Percentiles rank a stretch among this genome's conserved stretches.
Conservation (phyloP, 305 asterid species). For the Fraxinus sp. region DNA sequence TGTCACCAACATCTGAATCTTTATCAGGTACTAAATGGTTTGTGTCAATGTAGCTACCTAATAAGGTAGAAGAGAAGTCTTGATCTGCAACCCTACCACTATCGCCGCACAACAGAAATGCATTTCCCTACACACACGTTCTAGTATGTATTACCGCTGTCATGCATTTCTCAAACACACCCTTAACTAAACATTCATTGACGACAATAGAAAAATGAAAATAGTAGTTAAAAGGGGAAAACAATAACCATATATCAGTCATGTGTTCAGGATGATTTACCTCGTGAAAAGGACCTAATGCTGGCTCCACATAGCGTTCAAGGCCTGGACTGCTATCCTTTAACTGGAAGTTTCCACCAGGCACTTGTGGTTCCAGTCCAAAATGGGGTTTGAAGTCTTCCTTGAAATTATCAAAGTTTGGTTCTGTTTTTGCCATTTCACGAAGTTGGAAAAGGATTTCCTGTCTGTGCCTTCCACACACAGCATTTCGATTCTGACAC, state of each 20-base stretch:
- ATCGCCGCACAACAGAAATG: conserved; percentile 38
- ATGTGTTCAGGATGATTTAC: conserved; percentile 31
- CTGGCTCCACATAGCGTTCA: conserved; percentile 35
- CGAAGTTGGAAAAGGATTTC: conserved; percentile 80
- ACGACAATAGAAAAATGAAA: background rate
- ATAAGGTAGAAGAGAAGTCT: conserved; percentile 41
- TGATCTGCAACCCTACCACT: conserved; percentile 41
- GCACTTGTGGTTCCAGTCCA: conserved; percentile 34
- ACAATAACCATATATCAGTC: background rate
- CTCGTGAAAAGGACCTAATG: conserved; percentile 46
- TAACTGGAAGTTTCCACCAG: conserved; percentile 31
- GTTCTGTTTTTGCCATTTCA: conserved; percentile 65
- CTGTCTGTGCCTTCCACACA: conserved; percentile 78
- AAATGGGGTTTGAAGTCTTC: conserved; percentile 37
- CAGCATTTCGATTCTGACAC: conserved; percentile 80
- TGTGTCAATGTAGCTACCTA: conserved; percentile 42
- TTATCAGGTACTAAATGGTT: conserved; percentile 62
- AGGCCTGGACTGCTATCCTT: conserved; percentile 31
- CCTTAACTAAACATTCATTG: background rate
- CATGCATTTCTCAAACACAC: background rate
- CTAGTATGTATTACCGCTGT: background rate
- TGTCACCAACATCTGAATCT: conserved; percentile 55
- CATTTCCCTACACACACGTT: conserved; percentile 36
- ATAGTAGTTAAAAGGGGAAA: background rate
- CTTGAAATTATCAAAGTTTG: conserved; percentile 46